A percentile compares a stretch with the other conserved stretches of the same genome.
Conservation (phyloP, 306 rosid species). For the Boehmeria nivea region DNA sequence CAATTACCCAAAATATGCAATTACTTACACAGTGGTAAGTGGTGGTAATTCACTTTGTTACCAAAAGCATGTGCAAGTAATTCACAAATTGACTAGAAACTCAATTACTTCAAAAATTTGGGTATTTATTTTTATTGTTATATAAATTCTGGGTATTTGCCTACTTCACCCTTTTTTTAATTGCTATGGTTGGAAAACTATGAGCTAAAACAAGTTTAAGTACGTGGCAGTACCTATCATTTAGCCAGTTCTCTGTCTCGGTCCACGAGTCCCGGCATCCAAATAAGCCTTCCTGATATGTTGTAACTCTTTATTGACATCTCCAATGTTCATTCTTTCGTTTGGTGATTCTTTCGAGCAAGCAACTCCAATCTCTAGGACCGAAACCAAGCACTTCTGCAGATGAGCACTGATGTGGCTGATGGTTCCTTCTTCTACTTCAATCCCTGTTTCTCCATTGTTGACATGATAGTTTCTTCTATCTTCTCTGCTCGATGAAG, state of each 20-base stretch:
- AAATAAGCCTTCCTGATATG: constrained; percentile 5
- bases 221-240: too few species aligned
- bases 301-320: constrained; percentile 19
- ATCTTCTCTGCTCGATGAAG: background rate
- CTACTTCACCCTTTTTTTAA: too few species aligned
- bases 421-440: background rate
- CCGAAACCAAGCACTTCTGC: constrained; percentile 21
- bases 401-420: background rate
- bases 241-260: background rate
- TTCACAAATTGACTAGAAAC: too few species aligned
- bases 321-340: constrained; percentile 27
- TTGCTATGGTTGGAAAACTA: too few species aligned
- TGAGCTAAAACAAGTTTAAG: too few species aligned
- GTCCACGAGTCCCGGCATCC: background rate
- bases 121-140: too few species aligned
- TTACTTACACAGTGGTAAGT: too few species aligned
- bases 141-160: too few species aligned
- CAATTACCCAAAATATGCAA: too few species aligned
- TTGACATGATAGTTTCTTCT: background rate
- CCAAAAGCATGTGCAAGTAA: too few species aligned
- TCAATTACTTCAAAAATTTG: too few species aligned
- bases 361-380: constrained; percentile 23
- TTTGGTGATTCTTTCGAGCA: constrained; percentile 27
- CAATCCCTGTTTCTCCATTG: background rate
- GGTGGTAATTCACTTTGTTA: too few species aligned